Evolutionary conservation across 2,329 filamentous ascomycete genomes (phyloP).

Genomic region (Calonectria naviculata): DNA sequence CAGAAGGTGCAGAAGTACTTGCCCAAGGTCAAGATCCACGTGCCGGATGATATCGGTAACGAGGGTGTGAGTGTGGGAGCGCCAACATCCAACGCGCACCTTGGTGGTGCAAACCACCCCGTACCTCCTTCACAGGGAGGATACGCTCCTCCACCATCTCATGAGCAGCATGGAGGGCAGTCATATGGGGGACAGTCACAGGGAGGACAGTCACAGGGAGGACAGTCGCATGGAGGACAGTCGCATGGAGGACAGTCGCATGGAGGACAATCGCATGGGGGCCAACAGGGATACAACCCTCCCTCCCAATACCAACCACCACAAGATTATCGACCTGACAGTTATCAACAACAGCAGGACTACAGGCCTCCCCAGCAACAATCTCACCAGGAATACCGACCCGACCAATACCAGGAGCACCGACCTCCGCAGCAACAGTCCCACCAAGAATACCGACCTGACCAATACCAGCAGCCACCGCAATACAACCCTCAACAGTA

Average conservation of each 20-base stretch:
- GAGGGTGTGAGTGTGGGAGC: slow-evolving; percentile 57
- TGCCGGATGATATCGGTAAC: slow-evolving; percentile 59
- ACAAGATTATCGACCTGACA: slow-evolving; percentile 8
- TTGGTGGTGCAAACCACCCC: slow-evolving; percentile 45
- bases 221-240: neutral
- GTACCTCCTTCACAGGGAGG: slow-evolving; percentile 36
- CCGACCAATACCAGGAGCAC: slow-evolving; percentile 15
- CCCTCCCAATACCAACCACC: slow-evolving; percentile 32
- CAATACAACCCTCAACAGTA: slow-evolving; percentile 27
- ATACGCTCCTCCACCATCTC: slow-evolving; percentile 10
- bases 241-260: neutral
- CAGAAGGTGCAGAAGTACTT: slow-evolving; percentile 58
- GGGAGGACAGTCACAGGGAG: too few species aligned
- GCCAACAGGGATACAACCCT: slow-evolving; percentile 40
- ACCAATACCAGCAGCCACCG: slow-evolving; percentile 28
- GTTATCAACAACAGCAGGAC: slow-evolving; percentile 26
- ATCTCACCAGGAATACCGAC: slow-evolving; percentile 26
- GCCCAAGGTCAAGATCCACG: slow-evolving; percentile 56
- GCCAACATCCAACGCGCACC: slow-evolving; percentile 44
- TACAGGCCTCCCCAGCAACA: slow-evolving; percentile 4
- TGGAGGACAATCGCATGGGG: slow-evolving; percentile 30
- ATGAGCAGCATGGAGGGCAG: slow-evolving; percentile 18
- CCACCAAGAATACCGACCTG: slow-evolving; percentile 27
- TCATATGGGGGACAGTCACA: too few species aligned
- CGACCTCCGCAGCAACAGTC: slow-evolving; percentile 31